A percentile compares a stretch with the other conserved stretches of the same genome.
phyloP scores from a whole-genome alignment of 2,329 filamentous ascomycete genomes.

The Aureobasidium sp. region DNA sequence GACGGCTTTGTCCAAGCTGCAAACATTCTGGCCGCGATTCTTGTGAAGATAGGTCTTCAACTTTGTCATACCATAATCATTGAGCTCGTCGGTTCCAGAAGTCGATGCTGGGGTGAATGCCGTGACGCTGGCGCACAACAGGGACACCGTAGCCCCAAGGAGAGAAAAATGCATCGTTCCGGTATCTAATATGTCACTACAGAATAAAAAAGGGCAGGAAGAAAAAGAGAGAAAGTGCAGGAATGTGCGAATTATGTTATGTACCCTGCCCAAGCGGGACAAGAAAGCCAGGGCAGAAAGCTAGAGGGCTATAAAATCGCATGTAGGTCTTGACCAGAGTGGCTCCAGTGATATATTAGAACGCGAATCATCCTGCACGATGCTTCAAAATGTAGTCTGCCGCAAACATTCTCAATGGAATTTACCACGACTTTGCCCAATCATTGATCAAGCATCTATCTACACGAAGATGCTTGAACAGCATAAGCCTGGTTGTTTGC shows the following conservation, averaged over 20 bases:
- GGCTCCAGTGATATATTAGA: neutral
- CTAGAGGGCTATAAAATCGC: neutral
- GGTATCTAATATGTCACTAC: neutral
- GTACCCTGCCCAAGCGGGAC: neutral
- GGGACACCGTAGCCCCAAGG: neutral
- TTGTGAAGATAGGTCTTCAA: slow-evolving; percentile 20
- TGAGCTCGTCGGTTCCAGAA: slow-evolving; percentile 22
- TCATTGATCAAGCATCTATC: neutral
- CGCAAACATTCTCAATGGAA: neutral
- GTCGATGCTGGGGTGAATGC: slow-evolving; percentile 24
- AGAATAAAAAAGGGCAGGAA: neutral
- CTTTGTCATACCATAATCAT: slow-evolving; percentile 21
- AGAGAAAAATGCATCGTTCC: neutral
- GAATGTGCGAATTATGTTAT: neutral
- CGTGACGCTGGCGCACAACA: slow-evolving; percentile 2
- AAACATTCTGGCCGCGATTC: neutral
- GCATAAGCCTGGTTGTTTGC: neutral
- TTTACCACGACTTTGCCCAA: neutral
- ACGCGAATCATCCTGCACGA: neutral
- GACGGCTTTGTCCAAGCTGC: slow-evolving; percentile 29
- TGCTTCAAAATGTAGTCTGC: neutral
- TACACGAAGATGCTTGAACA: neutral
- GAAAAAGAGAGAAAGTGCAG: neutral
- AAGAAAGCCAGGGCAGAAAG: neutral
- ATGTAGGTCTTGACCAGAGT: neutral